These are phyloP conservation scores for Eudorina sp. DNA, from an alignment of 139 green algal genomes.

Conservation along the genomic window DNA sequence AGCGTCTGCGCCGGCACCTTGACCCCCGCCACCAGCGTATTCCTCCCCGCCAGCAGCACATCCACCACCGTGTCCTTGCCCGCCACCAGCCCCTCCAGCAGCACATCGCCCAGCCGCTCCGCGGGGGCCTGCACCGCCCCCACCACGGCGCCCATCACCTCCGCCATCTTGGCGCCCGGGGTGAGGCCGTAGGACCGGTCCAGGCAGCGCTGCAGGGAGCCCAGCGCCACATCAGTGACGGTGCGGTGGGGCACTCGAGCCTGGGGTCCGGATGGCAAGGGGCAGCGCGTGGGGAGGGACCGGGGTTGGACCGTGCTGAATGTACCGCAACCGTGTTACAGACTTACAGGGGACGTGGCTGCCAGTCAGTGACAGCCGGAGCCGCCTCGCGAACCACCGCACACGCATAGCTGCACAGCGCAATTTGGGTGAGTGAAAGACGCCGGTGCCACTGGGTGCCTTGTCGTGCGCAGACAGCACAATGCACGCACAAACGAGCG, in stretches of 20 bases:
- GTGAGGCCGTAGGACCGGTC: constrained; percentile 42
- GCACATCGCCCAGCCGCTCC: constrained; percentile 46
- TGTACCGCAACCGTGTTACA: too few relatives aligned
- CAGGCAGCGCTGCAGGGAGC: constrained; percentile 14
- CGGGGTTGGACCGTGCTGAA: too few relatives aligned
- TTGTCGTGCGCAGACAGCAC: too few relatives aligned
- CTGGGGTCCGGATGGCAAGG: constrained; percentile 34
- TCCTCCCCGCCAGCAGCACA: constrained; percentile 28
- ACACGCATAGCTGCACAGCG: too few relatives aligned
- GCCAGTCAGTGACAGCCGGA: too few relatives aligned
- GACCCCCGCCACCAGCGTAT: constrained; percentile 48
- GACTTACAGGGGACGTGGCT: too few relatives aligned
- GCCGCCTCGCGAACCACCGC: too few relatives aligned
- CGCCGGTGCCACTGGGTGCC: too few relatives aligned
- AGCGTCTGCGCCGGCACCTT: constrained; percentile 42
- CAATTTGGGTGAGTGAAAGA: too few relatives aligned
- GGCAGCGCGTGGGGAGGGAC: too few relatives aligned
- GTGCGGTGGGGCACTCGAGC: constrained; percentile 33
- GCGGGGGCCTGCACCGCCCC: constrained; percentile 48
- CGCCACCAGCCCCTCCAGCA: constrained; percentile 41
- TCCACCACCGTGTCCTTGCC: constrained; percentile 38
- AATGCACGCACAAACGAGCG: too few relatives aligned
- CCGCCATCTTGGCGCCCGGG: constrained; percentile 24
- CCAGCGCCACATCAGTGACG: constrained; percentile 29
- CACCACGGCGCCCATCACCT: constrained; percentile 43